Evolutionary conservation across 2,329 filamentous ascomycete species (phyloP).

Genomic region (Chaetomium olivaceum): DNA sequence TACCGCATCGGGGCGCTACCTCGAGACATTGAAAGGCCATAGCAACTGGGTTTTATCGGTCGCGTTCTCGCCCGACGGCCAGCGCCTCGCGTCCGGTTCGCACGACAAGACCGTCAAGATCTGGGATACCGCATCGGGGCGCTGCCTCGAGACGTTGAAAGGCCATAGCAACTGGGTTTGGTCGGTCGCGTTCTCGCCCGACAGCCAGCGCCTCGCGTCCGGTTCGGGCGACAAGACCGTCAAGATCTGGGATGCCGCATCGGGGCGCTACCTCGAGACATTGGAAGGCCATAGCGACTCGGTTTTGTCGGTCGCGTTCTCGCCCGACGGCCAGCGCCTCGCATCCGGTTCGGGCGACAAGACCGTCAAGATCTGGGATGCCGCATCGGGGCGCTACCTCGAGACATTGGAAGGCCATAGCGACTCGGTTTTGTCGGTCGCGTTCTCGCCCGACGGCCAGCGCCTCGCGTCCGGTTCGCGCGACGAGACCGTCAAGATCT

Average conservation of each 20-base stretch:
- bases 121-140: background rate
- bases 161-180: conserved; percentile 15
- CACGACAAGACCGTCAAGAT: background rate
- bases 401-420: conserved; percentile 11
- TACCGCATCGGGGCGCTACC: background rate
- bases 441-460: background rate
- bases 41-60: conserved; percentile 17
- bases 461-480: background rate
- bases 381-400: background rate
- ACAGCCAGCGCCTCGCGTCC: conserved; percentile 15
- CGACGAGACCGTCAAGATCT: background rate
- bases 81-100: conserved; percentile 15
- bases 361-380: background rate
- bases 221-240: conserved; percentile 3
- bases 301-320: conserved; percentile 23
- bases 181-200: conserved; percentile 21
- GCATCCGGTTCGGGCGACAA: conserved; percentile 12
- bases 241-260: background rate
- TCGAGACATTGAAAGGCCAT: conserved; percentile 13
- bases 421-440: conserved; percentile 6
- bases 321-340: conserved; percentile 12
- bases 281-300: conserved; percentile 9
- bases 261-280: conserved; percentile 2
- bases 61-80: conserved; percentile 14
- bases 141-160: conserved; percentile 4